Evolutionary conservation across 2,329 filamentous ascomycete species (phyloP), one percentile per base, ranked within the genome.

Genomic region (Biscogniauxia sp.): DNA sequence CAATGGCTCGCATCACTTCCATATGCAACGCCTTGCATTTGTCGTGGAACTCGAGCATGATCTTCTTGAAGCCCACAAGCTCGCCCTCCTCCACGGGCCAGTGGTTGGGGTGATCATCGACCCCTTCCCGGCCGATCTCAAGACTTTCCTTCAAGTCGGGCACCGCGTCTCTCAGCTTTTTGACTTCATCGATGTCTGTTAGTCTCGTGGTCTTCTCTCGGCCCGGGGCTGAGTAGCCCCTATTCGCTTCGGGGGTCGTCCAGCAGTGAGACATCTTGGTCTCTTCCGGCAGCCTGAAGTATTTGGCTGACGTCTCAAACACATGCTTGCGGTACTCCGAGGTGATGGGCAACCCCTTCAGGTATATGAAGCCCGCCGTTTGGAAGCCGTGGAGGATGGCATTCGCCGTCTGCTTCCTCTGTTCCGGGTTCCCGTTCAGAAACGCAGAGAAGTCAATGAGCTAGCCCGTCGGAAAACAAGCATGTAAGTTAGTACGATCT

Each of bases 331-430:
- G 78, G 9, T 82, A 81, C 8, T 83, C 77, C 3, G 83, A 70
- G 0, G 87, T 76, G 62, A 97, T 89, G 50, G 89, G 85, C 66
- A 94, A 88, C 75, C 94, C 91, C 68, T 88, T 88, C 49, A 96
- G 85, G 76, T 97, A 97, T 71, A 97, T 85, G 80, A 97, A 97
- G 60, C 93, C 93, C 2, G 93, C 90, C 1, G 84, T 88, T 69
- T 93, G 90, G 79, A 97, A 96, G 51, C 91, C 93, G 57, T 86
- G 73, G 13, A 94, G 86, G 67, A 97, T 88, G 50, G 89, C 85
- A 57, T 86, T 76, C 20, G 92, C 93, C 1, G 90, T 87, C 51
- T 82, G 77, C 55, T 82, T 78, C 68, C 88, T 89, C 66, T 89
- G 79, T 9, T 80, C 69, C 0, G 84, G 78, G 20, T 82, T 81